Conservation (phyloP, 805 yeast species). For the Candida ipomoeae region DNA sequence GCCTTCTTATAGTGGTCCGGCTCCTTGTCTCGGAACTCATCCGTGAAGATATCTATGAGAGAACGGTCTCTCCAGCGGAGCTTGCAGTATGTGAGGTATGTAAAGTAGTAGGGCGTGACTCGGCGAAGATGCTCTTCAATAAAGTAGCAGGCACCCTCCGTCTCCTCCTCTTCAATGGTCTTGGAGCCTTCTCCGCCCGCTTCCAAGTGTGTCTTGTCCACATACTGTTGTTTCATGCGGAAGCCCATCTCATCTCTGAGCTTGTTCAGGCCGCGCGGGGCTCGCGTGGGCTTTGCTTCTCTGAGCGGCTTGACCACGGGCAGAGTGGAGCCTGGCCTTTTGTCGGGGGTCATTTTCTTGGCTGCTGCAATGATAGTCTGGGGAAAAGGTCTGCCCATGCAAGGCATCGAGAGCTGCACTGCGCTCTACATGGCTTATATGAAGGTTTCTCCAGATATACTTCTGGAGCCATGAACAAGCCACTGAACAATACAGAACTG, state of each 20-base stretch:
- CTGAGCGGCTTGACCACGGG: not conserved
- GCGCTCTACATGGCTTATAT: conserved; percentile 1
- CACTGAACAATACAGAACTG: too few species aligned
- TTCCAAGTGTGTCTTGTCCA: conserved; percentile 41
- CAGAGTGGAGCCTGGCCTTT: not conserved
- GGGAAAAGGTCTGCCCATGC: not conserved
- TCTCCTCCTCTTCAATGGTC: conserved; percentile 50
- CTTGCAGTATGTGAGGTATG: conserved; percentile 89
- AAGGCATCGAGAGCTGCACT: not conserved
- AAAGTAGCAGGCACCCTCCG: conserved; percentile 53
- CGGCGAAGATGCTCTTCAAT: conserved; percentile 62
- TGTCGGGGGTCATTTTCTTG: not conserved
- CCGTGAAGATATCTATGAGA: conserved; percentile 71
- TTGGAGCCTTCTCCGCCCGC: conserved; percentile 35
- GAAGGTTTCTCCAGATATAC: not conserved
- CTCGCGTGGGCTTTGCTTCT: not conserved
- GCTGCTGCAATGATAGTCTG: not conserved
- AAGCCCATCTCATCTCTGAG: conserved; percentile 46
- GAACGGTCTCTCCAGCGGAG: conserved; percentile 86
- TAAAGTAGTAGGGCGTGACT: conserved; percentile 81
- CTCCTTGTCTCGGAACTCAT: conserved; percentile 80
- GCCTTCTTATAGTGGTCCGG: conserved; percentile 57
- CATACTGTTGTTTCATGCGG: conserved; percentile 39
- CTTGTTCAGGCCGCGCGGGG: conserved; percentile 14
- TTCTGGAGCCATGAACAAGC: not conserved